Percentiles rank a stretch among this genome's conserved stretches.
Evolutionary conservation across 768 basidiomycete species (phyloP).

Genomic region (Suillus alpinus): DNA sequence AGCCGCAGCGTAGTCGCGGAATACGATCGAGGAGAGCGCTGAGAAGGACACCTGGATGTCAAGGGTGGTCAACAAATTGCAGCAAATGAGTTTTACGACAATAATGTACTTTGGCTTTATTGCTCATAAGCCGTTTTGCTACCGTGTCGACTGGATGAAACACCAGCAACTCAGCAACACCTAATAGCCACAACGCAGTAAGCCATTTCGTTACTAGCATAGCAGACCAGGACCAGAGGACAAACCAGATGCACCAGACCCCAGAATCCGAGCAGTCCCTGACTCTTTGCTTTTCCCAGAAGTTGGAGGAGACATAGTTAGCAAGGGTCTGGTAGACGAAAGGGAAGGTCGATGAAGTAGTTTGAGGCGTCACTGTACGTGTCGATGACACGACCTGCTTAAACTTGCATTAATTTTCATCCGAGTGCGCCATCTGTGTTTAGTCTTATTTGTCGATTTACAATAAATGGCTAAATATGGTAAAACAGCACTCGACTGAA

Average conservation of each 20-base stretch:
- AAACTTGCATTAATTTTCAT: not conserved
- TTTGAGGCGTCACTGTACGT: not conserved
- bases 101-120: slow-evolving; percentile 71
- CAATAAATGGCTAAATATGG: not conserved
- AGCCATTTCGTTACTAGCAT: not conserved
- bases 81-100: not conserved
- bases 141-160: slow-evolving; percentile 98
- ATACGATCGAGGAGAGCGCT: slow-evolving; percentile 75
- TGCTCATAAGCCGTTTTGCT: slow-evolving; percentile 98
- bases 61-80: slow-evolving; percentile 1
- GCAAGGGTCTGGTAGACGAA: not conserved
- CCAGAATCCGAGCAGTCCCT: slow-evolving; percentile 83
- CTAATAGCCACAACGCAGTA: slow-evolving; percentile 36
- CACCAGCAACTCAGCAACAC: slow-evolving; percentile 90
- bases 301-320: slow-evolving; percentile 46
- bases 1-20: slow-evolving; percentile 78
- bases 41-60: slow-evolving; percentile 54
- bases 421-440: not conserved
- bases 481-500: not conserved
- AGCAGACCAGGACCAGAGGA: not conserved
- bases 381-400: not conserved
- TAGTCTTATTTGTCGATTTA: not conserved
- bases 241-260: slow-evolving; percentile 87
- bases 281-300: slow-evolving; percentile 69
- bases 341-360: not conserved